Conservation (phyloP, 2,329 filamentous ascomycete genomes). For the Huntiella savannae region DNA sequence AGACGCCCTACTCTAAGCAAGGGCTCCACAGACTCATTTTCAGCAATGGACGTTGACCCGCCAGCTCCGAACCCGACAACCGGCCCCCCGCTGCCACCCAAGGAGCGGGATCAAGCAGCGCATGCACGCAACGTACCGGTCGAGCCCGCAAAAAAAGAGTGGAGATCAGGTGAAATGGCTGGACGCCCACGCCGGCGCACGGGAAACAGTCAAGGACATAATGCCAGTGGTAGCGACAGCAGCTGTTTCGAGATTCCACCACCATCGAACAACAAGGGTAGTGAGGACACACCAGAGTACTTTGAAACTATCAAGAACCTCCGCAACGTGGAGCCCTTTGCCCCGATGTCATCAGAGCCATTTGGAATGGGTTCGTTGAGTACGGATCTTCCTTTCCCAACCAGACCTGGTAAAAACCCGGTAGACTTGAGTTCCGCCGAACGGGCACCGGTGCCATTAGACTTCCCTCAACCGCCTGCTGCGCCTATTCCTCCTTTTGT, state of each 20-base stretch:
- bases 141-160: conserved; percentile 39
- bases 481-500: conserved; percentile 22
- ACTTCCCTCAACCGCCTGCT: conserved; percentile 32
- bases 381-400: conserved; percentile 37
- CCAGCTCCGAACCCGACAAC: conserved; percentile 18
- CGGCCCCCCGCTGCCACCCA: conserved; percentile 12
- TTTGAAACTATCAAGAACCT: conserved; percentile 34
- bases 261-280: conserved; percentile 19
- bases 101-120: conserved; percentile 7
- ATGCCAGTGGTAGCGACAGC: conserved; percentile 14
- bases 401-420: conserved; percentile 26
- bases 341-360: conserved; percentile 23
- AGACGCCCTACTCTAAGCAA: neutral
- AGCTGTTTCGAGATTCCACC: neutral
- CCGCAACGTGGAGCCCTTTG: conserved; percentile 35
- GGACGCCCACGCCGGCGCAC: neutral
- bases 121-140: conserved; percentile 34
- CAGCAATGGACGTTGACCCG: conserved; percentile 47
- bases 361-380: conserved; percentile 38
- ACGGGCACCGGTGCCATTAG: conserved; percentile 20
- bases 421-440: conserved; percentile 15
- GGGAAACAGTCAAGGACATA: conserved; percentile 1
- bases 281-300: conserved; percentile 37
- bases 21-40: conserved; percentile 27
- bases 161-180: conserved; percentile 31